Conservation (phyloP, 169 alveolate species). For the Plasmodium sp. region DNA sequence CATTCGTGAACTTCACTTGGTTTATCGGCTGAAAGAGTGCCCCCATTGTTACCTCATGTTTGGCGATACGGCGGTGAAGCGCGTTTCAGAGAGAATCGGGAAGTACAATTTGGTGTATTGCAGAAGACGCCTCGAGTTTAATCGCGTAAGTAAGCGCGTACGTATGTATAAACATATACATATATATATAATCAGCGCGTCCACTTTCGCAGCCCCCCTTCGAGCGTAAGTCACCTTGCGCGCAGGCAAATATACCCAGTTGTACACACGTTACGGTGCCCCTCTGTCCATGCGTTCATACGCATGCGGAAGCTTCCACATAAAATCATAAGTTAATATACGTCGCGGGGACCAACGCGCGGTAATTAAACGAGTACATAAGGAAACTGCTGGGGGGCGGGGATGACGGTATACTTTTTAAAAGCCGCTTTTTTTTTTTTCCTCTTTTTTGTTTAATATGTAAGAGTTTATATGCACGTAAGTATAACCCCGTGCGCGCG, state of each 20-base stretch:
- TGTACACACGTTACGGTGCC: not conserved
- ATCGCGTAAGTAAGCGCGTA: not conserved
- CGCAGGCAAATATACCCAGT: not conserved
- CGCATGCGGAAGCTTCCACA: not conserved
- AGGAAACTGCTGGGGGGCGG: not conserved
- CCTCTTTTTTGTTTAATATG: not conserved
- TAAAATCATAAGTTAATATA: not conserved
- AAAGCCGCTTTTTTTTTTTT: not conserved
- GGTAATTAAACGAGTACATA: not conserved
- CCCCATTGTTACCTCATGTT: conserved; percentile 80
- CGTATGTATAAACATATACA: not conserved
- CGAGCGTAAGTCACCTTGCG: not conserved
- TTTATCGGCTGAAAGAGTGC: conserved; percentile 94
- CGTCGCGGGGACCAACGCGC: not conserved
- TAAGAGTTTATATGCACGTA: not conserved
- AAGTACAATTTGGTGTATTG: not conserved
- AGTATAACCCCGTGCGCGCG: not conserved
- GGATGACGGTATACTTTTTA: not conserved
- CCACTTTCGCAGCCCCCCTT: not conserved
- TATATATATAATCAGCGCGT: not conserved
- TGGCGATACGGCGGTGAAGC: not conserved
- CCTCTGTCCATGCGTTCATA: not conserved
- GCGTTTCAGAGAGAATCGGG: not conserved
- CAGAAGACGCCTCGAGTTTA: not conserved
- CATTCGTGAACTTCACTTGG: conserved; percentile 95